Percentiles rank a stretch among this genome's conserved stretches.
Evolutionary conservation across 2,329 filamentous ascomycete species (phyloP).

Genomic region (Colletotrichum eremochloae): DNA sequence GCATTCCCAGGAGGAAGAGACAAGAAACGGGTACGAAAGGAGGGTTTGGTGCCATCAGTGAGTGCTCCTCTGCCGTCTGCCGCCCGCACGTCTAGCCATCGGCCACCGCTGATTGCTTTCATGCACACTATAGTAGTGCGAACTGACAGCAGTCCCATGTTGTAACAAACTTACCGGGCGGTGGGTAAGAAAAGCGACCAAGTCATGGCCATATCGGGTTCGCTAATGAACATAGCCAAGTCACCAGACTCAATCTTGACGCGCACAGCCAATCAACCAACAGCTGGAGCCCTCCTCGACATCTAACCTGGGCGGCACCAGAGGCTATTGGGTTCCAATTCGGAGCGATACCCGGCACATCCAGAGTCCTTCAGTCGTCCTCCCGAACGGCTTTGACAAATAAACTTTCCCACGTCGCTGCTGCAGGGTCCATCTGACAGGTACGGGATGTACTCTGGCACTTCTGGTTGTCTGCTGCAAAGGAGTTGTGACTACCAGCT

Average conservation of each 20-base stretch:
- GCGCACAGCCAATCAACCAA: constrained; percentile 16
- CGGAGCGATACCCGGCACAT: constrained; percentile 8
- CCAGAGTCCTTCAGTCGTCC: constrained; percentile 22
- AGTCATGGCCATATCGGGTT: constrained; percentile 11
- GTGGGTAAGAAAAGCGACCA: neutral
- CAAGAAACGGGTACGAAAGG: neutral
- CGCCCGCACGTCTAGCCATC: neutral
- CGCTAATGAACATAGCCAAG: constrained; percentile 14
- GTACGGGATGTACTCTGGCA: constrained; percentile 14
- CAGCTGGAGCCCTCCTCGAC: constrained; percentile 12
- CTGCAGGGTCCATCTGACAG: constrained; percentile 39
- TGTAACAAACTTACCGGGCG: neutral
- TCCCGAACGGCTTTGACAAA: constrained; percentile 30
- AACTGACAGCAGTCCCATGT: constrained; percentile 25
- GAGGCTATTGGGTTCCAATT: neutral
- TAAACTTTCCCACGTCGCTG: constrained; percentile 37
- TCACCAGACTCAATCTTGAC: constrained; percentile 24
- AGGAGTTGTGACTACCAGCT: neutral
- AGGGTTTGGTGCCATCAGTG: neutral
- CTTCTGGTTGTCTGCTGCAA: constrained; percentile 1
- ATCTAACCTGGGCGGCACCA: neutral
- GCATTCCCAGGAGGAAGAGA: neutral
- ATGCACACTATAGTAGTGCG: constrained; percentile 17
- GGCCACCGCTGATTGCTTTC: constrained; percentile 22
- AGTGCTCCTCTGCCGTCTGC: neutral